Conservation (phyloP, 2,329 filamentous ascomycete species). For the Pestalotiopsis sp. region DNA sequence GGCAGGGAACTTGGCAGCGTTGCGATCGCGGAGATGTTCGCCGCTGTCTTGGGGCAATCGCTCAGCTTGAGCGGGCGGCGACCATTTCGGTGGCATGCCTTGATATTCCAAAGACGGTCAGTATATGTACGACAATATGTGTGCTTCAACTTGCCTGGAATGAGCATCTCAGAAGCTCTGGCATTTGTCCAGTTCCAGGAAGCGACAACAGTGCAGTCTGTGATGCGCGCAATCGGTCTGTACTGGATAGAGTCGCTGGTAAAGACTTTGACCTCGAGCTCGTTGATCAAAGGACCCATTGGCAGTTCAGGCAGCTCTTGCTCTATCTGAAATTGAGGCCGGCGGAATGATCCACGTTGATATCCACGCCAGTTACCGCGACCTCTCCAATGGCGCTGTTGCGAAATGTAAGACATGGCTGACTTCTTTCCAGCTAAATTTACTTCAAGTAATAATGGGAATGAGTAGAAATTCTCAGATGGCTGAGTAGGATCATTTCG, state of each 20-base stretch:
- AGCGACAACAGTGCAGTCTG: slow-evolving; percentile 21
- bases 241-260: background rate
- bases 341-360: background rate
- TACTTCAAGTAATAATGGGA: background rate
- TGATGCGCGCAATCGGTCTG: slow-evolving; percentile 5
- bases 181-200: slow-evolving; percentile 40
- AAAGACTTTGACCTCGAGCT: background rate
- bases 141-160: slow-evolving; percentile 30
- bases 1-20: slow-evolving; percentile 49
- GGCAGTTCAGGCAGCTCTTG: slow-evolving; percentile 7
- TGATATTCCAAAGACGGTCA: background rate
- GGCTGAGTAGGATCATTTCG: too few relatives aligned
- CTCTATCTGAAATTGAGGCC: too few relatives aligned
- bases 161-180: slow-evolving; percentile 25
- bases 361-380: background rate
- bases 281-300: slow-evolving; percentile 9
- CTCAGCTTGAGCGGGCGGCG: slow-evolving; percentile 36
- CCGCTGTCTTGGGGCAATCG: slow-evolving; percentile 46
- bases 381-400: background rate
- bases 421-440: too few relatives aligned
- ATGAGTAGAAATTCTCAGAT: background rate
- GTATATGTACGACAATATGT: background rate
- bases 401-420: background rate
- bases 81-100: slow-evolving; percentile 55
- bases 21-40: slow-evolving; percentile 54